Base-by-base conservation (phyloP, 441 rosid genomes). In the Croton setiger region DNA sequence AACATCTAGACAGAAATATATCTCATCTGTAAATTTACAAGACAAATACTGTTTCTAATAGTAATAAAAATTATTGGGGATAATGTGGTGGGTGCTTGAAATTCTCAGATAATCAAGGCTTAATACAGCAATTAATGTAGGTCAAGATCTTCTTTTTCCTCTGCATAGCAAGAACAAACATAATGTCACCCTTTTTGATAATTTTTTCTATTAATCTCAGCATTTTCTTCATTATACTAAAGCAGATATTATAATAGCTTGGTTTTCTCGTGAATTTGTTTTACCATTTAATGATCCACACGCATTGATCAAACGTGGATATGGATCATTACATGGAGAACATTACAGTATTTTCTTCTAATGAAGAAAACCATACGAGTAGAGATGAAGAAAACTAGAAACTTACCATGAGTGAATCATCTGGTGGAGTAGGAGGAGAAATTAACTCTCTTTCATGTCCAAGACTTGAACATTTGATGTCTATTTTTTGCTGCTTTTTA, bases 71-170 rank as follows among this genome's bases (percentile, higher is more conserved):
- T 20, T 2, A 52, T 17, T 8, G 20, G n/a, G n/a, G 56, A 60
- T n/a, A 35, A 53, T 31, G 64, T 65, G 66, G 60, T 41, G 43
- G 17, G 14, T 31, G 37, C 64, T 67, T 58, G 58, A 49, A 52
- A 17, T 72, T 63, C 51, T 69, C 65, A 3, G 64, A 68, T 66
- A 79, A 64, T 81, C 82, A 81, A 68, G 86, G 90, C 84, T 83
- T 85, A 64, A 86, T 84, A 54, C 96, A 92, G 86, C 96, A 87
- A 65, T 87, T 88, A 51, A 92, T 84, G 90, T 84, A 88, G 76
- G 91, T 86, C 84, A 90, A 73, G 75, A 92, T 72, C 87, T 79
- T 88, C 89, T 81, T 88, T 80, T 73, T 90, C 81, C 69, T 86
- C 98, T 88, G 91, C 94, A 84, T 41, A 59, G 56, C 37, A 71